Evolutionary conservation across 108 stramenopile species (phyloP).

Genomic region (Cylindrotheca closterium): DNA sequence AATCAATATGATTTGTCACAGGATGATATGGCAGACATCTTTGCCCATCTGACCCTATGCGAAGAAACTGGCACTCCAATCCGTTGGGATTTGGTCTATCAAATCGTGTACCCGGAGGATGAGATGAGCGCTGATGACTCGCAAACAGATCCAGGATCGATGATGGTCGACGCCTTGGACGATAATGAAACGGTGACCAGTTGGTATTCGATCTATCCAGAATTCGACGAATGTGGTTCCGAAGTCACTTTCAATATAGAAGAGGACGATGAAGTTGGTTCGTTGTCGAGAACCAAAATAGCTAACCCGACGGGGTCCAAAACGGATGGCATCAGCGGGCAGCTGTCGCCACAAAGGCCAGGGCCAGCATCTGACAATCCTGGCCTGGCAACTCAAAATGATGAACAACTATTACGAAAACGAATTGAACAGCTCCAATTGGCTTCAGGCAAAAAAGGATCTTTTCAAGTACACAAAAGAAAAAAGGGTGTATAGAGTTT

Average conservation of each 20-base stretch:
- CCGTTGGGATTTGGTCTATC: slow-evolving; percentile 15
- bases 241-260: slow-evolving; percentile 1
- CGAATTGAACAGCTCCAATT: background rate
- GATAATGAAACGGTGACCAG: slow-evolving; percentile 1
- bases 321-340: background rate
- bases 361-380: background rate
- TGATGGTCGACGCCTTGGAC: background rate
- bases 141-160: background rate
- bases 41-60: slow-evolving; percentile 9
- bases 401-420: background rate
- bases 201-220: slow-evolving; percentile 9
- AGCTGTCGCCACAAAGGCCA: background rate
- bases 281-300: background rate
- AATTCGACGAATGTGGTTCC: slow-evolving; percentile 7
- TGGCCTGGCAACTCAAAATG: background rate
- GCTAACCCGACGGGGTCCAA: background rate
- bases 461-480: background rate
- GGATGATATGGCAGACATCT: slow-evolving; percentile 2
- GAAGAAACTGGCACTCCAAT: slow-evolving; percentile 16
- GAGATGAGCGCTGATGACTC: slow-evolving; percentile 14
- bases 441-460: background rate
- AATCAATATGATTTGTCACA: background rate
- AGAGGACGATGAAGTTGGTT: background rate
- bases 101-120: slow-evolving; percentile 13
- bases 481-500: background rate